Evolutionary conservation across 352 stramenopile genomes (phyloP), one percentile per base, ranked within the genome.

Genomic region (Globisporangium apiculatum): DNA sequence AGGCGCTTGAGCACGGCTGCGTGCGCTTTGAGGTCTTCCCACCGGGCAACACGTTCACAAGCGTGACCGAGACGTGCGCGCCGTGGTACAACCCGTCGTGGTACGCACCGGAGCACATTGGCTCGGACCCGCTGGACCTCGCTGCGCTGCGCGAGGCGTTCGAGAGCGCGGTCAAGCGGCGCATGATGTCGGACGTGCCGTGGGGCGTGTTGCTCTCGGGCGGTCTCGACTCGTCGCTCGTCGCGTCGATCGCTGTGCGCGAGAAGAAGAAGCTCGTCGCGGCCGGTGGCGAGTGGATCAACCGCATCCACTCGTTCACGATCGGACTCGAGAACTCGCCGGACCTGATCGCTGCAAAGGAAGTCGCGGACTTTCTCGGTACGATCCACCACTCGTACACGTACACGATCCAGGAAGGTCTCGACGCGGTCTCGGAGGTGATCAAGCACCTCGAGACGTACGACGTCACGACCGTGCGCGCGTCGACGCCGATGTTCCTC

Each of bases 161-260:
- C 67, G 94, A 98, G 67, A 85, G 86, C 42, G 77, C 97, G 6
- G 96, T 99, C 18, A 96, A 89, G 63, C 81, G 95, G 53, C 87
- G 96, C 55, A 99, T 99, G 95, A 99, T 99, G 97, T 97, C 94
- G 11, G 97, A 99, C 65, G 97, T 99, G 36, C 96, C 96, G 37
- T 99, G 96, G 96, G 97, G 97, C 57, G 96, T 99, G 41, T 73
- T 99, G 60, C 89, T 99, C 15, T 98, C 90, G 9, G 97, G 97
- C 53, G 97, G 97, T 10, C 79, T 99, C 18, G 97, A 99, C 73
- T 99, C 96, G 48, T 99, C 95, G 15, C 83, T 99, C 48, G 97
- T 99, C 17, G 96, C 96, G 48, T 97, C 93, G 11, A 97, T 99
- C 62, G 97, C 96, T 15, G 85, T 94, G 47, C 90, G 96, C 49